Conservation (phyloP, 371 early-diverging fungal species). For the Lichtheimia ramosa region DNA sequence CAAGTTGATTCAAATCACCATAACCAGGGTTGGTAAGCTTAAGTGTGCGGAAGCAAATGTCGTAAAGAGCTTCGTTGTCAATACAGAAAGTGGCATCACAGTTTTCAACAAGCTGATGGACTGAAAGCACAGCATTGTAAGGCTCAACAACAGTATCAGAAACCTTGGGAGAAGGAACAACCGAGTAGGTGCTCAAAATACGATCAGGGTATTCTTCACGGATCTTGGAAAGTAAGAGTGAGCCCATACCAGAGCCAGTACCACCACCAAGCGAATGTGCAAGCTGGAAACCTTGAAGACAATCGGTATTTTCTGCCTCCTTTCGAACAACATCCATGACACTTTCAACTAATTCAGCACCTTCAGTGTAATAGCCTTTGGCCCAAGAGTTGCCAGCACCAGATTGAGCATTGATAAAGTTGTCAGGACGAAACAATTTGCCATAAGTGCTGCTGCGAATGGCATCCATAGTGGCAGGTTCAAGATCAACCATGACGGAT, state of each 20-base stretch:
- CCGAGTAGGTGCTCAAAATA: constrained; percentile 93
- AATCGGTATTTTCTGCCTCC: constrained; percentile 84
- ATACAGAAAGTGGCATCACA: constrained; percentile 97
- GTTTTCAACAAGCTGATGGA: constrained; percentile 90
- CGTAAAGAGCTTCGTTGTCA: constrained; percentile 97
- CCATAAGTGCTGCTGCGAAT: constrained; percentile 76
- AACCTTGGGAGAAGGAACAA: constrained; percentile 63
- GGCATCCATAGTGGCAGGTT: constrained; percentile 99
- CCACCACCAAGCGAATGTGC: constrained; percentile 91
- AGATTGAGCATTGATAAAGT: constrained; percentile 83
- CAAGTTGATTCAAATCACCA: constrained; percentile 80
- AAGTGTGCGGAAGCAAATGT: constrained; percentile 85
- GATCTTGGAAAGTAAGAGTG: constrained; percentile 83
- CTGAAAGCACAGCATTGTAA: constrained; percentile 87
- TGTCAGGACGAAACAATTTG: constrained; percentile 85
- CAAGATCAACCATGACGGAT: constrained; percentile 97
- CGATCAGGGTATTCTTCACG: constrained; percentile 93
- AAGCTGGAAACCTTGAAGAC: constrained; percentile 88
- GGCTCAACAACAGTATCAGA: constrained; percentile 90
- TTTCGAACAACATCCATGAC: constrained; percentile 86
- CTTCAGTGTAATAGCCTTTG: constrained; percentile 85
- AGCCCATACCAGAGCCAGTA: constrained; percentile 89
- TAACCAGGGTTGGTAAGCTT: constrained; percentile 82
- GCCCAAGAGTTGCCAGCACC: constrained; percentile 96
- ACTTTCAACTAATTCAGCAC: constrained; percentile 84